Evolutionary conservation across 2,329 filamentous ascomycete genomes (phyloP), one percentile per base, ranked within the genome.

Genomic region (Neonectria magnoliae): DNA sequence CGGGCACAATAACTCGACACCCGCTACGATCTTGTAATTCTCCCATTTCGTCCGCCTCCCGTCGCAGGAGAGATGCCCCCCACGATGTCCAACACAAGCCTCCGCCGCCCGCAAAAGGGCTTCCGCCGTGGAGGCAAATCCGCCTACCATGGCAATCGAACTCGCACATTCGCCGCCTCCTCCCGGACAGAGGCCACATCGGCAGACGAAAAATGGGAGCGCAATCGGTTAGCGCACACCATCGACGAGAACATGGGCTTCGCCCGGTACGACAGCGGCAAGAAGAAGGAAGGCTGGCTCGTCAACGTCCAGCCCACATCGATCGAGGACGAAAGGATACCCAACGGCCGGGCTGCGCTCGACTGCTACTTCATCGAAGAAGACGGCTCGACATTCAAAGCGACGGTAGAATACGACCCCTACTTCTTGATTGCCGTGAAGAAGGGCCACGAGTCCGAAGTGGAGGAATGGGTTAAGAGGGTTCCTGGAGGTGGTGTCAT

Each of bases 241-340:
- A 98, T 99, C 77, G 97, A 99, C 82, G 96, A 98, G 82, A 87
- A 88, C 67, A 96, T 98, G 90, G 97, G 96, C 57, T 99, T 99
- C 78, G 86, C 90, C 36, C 91, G 95, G 55, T 98, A 94, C 77
- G 97, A 99, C 69, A 90, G 93, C 33, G 96, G 92, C 76, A 93
- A 91, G 81, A 85, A 83, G 72, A 92, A 90, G 76, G 88, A 92
- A 54, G 94, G 97, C 68, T 99, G 96, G 96, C 88, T 99, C 4
- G 93, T 95, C 72, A 99, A 98, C 76, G 93, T 98, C 82, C 93
- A 97, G 77, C 90, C 94, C 42, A 98, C 96, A 0, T 89, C 90
- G 13, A 86, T 99, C 83, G 85, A 97, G 78, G 95, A 98, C 76
- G 87, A 94, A 16, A 92, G 93, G 71, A 87, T 92, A 50, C 90